These are phyloP conservation scores for Pogostemon cablin DNA, from an alignment of 257 asterid genomes.

Conservation along the genomic window DNA sequence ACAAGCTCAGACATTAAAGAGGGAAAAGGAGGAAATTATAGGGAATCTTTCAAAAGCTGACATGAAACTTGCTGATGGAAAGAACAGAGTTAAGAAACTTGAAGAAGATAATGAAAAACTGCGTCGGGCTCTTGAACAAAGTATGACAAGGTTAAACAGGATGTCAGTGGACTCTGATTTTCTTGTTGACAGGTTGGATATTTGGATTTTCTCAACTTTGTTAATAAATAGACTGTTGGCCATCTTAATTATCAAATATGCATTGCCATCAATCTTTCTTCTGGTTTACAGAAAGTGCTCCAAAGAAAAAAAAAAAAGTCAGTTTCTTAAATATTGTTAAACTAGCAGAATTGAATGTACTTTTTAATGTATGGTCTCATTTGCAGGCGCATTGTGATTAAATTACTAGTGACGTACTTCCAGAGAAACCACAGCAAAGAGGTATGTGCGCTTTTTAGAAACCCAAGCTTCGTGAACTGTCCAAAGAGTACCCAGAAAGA, in stretches of 20 bases:
- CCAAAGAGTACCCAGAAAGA: constrained; percentile 16
- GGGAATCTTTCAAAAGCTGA: constrained; percentile 70
- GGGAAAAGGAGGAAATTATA: constrained; percentile 71
- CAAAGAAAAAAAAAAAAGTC: background rate
- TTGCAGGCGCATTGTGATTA: constrained; percentile 96
- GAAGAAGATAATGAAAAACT: constrained; percentile 94
- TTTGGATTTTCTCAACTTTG: constrained; percentile 6
- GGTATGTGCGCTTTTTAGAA: constrained; percentile 46
- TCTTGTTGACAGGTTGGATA: constrained; percentile 89
- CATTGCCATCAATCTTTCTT: background rate
- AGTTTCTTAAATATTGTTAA: too few relatives aligned
- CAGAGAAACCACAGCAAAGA: constrained; percentile 98
- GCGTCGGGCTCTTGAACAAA: constrained; percentile 94
- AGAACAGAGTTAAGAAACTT: constrained; percentile 73
- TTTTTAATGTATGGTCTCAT: constrained; percentile 24
- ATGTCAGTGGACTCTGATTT: constrained; percentile 98
- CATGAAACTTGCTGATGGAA: constrained; percentile 63
- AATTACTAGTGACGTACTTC: constrained; percentile 90
- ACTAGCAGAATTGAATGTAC: background rate
- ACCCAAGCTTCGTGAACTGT: background rate
- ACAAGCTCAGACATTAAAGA: constrained; percentile 54
- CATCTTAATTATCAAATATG: background rate
- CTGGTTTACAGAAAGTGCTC: background rate
- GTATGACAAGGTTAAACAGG: constrained; percentile 97
- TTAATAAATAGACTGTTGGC: background rate